Base-by-base conservation (phyloP, 139 green algal genomes). In the Chlamydomonas schloesseri region DNA sequence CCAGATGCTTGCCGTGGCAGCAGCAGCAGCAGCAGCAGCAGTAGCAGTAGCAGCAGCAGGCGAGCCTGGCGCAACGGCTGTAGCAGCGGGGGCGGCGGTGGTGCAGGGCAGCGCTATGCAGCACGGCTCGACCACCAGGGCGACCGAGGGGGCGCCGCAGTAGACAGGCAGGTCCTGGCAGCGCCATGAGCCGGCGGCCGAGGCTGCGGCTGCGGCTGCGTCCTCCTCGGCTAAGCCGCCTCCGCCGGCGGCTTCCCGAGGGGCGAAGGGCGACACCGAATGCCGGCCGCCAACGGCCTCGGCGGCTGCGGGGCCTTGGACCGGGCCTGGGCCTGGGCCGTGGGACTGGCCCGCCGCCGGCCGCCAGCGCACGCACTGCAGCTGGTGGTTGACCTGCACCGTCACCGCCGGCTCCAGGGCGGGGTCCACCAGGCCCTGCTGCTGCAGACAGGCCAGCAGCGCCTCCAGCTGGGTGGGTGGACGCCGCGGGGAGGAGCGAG, bases 401-500 rank as follows among this genome's bases (percentile, higher is more conserved):
- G 29, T 23, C 1, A 76, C 62, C 10, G 2, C 21, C 2, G 64
- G 78, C 78, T 84, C 78, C n/a, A 68, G 29, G 21, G 37, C 15
- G 13, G 77, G 37, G 62, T 83, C 42, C 29, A 72, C 37, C 10
- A 83, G 37, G 0, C 78, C 78, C 78, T 55, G n/a, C 42, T 26
- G 46, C 11, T 84, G 64, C 64, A 84, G 64, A 29, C 50, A 53
- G 4, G 64, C 58, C 65, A 84, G 20, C 78, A 75, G 31, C 47
- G 50, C 29, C 20, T n/a, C 65, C 18, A 83, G 26, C 64, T 73
- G 76, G 34, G 55, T 2, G 21, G 2, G 55, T 2, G 55, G 18
- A 11, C 2, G 55, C 8, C 2, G 55, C 2, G 55, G 55, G 55
- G 2, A 24, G 20, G 55, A 11, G 20, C 21, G 2, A 62, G 20